Percentiles rank a stretch among this genome's conserved stretches.
These are phyloP conservation scores for Erythrobasidium hasegawianum DNA, from an alignment of 1,284 basidiomycete species.

Conservation along the genomic window DNA sequence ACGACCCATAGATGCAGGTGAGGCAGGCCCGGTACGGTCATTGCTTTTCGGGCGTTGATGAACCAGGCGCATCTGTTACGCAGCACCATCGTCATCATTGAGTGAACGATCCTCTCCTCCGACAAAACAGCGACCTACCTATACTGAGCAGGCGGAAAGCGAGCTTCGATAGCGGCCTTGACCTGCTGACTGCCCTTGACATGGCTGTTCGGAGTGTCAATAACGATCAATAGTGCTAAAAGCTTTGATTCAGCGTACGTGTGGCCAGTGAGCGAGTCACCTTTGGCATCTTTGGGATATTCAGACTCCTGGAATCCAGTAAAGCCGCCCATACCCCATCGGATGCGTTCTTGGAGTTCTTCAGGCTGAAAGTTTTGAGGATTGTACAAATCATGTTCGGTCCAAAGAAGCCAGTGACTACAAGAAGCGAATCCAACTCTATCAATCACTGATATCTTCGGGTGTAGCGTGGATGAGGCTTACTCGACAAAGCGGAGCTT, in stretches of 20 bases:
- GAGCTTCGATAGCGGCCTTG: background rate
- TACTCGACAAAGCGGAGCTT: background rate
- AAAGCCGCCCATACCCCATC: background rate
- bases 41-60: background rate
- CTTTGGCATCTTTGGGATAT: background rate
- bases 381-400: background rate
- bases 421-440: background rate
- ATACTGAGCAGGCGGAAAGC: background rate
- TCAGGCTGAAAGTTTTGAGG: background rate
- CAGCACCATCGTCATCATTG: too few species aligned
- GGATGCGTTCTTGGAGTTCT: background rate
- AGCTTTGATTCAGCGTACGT: too few species aligned
- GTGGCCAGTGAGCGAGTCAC: background rate
- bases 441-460: too few species aligned
- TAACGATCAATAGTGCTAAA: too few species aligned
- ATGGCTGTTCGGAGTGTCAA: background rate
- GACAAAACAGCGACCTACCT: too few species aligned
- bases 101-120: too few species aligned
- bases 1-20: slow-evolving; percentile 17
- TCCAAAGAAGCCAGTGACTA: background rate
- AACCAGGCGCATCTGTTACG: background rate
- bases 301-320: background rate
- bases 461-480: too few species aligned
- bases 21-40: background rate
- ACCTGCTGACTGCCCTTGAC: background rate